A percentile compares a stretch with the other conserved stretches of the same genome.
Evolutionary conservation across 2,329 filamentous ascomycete genomes (phyloP).

Genomic region (Exophiala sideris): DNA sequence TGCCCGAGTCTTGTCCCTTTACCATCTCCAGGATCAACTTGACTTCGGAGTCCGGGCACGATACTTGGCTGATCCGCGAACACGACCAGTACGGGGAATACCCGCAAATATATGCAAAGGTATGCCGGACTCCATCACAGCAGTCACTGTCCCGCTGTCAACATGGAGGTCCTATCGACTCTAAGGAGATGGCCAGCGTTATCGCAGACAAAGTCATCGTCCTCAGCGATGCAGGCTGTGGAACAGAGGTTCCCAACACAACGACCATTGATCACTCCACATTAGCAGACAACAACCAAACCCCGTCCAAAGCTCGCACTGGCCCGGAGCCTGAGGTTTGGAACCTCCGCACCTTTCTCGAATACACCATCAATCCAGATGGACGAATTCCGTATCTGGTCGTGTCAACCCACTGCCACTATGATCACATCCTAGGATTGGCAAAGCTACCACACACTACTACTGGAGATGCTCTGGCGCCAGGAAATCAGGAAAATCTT

Average conservation of each 20-base stretch:
- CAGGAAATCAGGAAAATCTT: background rate
- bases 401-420: conserved; percentile 26
- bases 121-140: conserved; percentile 12
- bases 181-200: background rate
- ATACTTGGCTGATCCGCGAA: conserved; percentile 24
- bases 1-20: conserved; percentile 11
- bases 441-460: conserved; percentile 16
- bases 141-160: background rate
- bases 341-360: conserved; percentile 25
- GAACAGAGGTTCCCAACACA: conserved; percentile 9
- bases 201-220: conserved; percentile 17
- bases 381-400: conserved; percentile 22
- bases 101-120: conserved; percentile 26
- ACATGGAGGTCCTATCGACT: background rate
- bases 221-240: conserved; percentile 27
- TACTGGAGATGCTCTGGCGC: background rate
- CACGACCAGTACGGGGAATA: conserved; percentile 25
- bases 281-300: background rate
- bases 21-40: conserved; percentile 8
- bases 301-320: background rate
- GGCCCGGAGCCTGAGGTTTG: conserved; percentile 9
- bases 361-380: conserved; percentile 22
- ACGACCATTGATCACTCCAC: background rate
- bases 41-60: background rate
- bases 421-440: conserved; percentile 36